Evolutionary conservation across 805 yeast species (phyloP), one percentile per base, ranked within the genome.

Genomic region (Ogataea thermomethanolica): DNA sequence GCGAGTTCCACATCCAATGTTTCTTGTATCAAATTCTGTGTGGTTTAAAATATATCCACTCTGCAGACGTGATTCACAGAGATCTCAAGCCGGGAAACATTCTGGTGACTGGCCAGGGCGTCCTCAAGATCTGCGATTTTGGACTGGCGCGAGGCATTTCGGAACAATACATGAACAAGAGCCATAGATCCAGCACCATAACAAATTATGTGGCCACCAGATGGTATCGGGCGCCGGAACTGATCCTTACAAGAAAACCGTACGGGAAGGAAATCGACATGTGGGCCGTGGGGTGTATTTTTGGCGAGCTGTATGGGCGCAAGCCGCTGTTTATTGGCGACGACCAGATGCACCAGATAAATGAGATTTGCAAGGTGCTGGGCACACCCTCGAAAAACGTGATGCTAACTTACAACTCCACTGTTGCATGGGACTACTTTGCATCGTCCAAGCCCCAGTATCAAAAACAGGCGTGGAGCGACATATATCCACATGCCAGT

Each of bases 201-300:
- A 85, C 95, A 8, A 81, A 79, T 51, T 90, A 90, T 56, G 96
- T 90, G 17, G 96, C 96, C 0, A 90, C 97, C 0, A 66, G 97
- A 43, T 90, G 96, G 96, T 90, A 90, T 55, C 70, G 98, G 32
- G 96, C 97, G 0, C 98, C 98, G 0, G 98, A 90, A 55, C 69
- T 90, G 34, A 76, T 90, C 31, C 61, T 89, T 25, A 73, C 84
- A 8, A 70, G 74, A 41, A 72, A 69, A 37, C 54, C 51, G 12
- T 87, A 87, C 55, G 73, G 79, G 3, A 83, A 83, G 42, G 70
- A 77, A 17, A 83, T 90, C 33, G 98, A 90, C 59, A 70, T 90
- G 69, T 90, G 98, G 98, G 89, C 96, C 0, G 78, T 82, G 8
- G 98, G 97, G 1, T 90, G 97, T 56, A 88, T 90, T 8, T 63